Conservation (phyloP, 441 rosid species). For the Oxalis stricta region DNA sequence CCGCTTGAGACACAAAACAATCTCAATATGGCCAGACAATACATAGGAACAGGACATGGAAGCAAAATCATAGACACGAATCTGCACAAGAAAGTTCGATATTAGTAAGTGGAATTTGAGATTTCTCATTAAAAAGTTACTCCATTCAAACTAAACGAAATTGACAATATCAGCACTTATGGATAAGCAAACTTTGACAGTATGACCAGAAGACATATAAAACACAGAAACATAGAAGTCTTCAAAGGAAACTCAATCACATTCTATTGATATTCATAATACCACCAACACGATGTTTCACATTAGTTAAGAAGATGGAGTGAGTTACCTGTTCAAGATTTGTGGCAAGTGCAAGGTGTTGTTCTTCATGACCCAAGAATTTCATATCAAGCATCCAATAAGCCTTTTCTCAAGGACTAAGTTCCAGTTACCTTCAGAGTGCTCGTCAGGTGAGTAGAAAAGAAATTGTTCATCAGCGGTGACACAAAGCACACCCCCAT, state of each 20-base stretch:
- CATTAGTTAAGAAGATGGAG: background rate
- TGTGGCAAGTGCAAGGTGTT: conserved; percentile 82
- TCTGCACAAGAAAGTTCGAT: conserved; percentile 30
- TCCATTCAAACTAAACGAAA: too few relatives aligned
- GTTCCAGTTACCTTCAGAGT: conserved; percentile 29
- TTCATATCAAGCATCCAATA: conserved; percentile 84
- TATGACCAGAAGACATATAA: too few relatives aligned
- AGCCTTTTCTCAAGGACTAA: conserved; percentile 60
- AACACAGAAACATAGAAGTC: too few relatives aligned
- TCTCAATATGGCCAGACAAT: conserved; percentile 75
- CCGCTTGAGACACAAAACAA: conserved; percentile 63
- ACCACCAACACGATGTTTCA: background rate
- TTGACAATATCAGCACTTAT: too few relatives aligned
- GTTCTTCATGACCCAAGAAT: conserved; percentile 86
- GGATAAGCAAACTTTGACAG: too few relatives aligned
- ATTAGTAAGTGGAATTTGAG: conserved; percentile 12
- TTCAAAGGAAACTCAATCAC: too few relatives aligned
- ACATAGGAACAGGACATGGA: conserved; percentile 94
- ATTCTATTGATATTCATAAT: too few relatives aligned
- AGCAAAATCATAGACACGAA: conserved; percentile 75
- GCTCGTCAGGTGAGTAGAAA: conserved; percentile 35
- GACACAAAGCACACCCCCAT: conserved; percentile 75
- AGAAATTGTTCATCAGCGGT: conserved; percentile 92
- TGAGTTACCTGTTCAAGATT: conserved; percentile 82
- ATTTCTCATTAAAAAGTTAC: too few relatives aligned